Evolutionary conservation across 2,329 filamentous ascomycete species (phyloP).

Genomic region (Aspergillus quadricinctus): DNA sequence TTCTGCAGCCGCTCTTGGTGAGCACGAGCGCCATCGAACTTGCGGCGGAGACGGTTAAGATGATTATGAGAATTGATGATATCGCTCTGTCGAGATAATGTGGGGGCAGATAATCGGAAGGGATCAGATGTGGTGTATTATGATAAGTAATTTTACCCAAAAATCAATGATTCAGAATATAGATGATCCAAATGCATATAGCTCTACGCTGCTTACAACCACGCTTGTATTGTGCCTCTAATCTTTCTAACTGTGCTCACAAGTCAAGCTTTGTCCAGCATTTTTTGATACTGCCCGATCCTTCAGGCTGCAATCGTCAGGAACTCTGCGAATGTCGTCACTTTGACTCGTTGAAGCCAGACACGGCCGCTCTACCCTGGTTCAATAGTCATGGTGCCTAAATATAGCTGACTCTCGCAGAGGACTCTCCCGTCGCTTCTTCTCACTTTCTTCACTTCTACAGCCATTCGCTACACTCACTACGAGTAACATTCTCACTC

Average conservation of each 20-base stretch:
- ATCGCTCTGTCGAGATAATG: conserved; percentile 53
- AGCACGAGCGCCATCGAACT: conserved; percentile 97
- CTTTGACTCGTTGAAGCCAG: not conserved
- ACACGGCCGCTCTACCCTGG: not conserved
- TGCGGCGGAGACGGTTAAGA: conserved; percentile 97
- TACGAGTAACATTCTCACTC: not conserved
- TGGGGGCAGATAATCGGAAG: not conserved
- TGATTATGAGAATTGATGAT: conserved; percentile 70
- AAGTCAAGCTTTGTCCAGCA: too few species aligned
- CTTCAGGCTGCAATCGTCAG: not conserved
- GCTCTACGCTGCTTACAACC: not conserved
- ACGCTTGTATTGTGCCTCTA: not conserved
- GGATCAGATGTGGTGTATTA: not conserved
- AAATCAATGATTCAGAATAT: not conserved
- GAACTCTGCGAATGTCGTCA: not conserved
- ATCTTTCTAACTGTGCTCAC: not conserved
- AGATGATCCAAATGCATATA: not conserved
- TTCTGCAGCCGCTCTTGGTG: conserved; percentile 90
- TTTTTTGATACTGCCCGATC: not conserved
- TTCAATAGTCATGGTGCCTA: not conserved
- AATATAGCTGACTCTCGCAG: not conserved
- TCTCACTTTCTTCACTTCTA: not conserved
- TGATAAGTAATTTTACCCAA: not conserved
- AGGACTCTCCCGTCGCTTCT: not conserved
- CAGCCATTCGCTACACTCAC: not conserved